Conservation (phyloP, 2,329 filamentous ascomycete species). For the Penicillium psychrosexuale region DNA sequence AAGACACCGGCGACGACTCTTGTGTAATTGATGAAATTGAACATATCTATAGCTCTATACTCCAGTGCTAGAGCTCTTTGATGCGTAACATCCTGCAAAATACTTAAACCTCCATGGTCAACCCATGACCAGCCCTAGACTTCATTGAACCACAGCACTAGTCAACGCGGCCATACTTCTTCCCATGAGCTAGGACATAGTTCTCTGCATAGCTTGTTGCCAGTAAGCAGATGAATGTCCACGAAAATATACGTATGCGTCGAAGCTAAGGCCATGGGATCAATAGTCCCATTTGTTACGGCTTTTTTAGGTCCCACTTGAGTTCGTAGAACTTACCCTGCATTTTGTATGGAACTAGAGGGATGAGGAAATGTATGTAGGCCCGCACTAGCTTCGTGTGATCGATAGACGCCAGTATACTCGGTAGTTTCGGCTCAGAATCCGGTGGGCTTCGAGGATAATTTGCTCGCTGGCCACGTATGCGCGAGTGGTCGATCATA, state of each 20-base stretch:
- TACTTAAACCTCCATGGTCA: neutral
- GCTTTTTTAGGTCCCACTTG: constrained; percentile 1
- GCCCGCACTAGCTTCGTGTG: neutral
- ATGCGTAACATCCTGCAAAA: neutral
- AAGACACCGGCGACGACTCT: too few species aligned
- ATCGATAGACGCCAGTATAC: constrained; percentile 7
- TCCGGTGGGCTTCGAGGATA: constrained; percentile 2
- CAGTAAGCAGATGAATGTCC: constrained; percentile 8
- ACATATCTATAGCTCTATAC: neutral
- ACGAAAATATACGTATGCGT: constrained; percentile 7
- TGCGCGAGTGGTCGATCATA: neutral
- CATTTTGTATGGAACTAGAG: constrained; percentile 4
- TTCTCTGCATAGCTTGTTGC: neutral
- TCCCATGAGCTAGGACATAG: neutral
- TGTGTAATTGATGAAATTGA: neutral
- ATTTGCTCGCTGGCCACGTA: neutral
- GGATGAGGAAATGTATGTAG: constrained; percentile 3
- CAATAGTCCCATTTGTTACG: neutral
- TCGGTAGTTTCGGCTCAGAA: neutral
- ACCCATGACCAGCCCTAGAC: neutral
- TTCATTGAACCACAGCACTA: neutral
- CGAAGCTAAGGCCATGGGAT: constrained; percentile 2
- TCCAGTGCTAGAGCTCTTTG: neutral
- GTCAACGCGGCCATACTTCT: neutral
- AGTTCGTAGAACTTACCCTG: constrained; percentile 6